Evolutionary conservation across 257 asterid species (phyloP).

Genomic region (Gentiana straminea): DNA sequence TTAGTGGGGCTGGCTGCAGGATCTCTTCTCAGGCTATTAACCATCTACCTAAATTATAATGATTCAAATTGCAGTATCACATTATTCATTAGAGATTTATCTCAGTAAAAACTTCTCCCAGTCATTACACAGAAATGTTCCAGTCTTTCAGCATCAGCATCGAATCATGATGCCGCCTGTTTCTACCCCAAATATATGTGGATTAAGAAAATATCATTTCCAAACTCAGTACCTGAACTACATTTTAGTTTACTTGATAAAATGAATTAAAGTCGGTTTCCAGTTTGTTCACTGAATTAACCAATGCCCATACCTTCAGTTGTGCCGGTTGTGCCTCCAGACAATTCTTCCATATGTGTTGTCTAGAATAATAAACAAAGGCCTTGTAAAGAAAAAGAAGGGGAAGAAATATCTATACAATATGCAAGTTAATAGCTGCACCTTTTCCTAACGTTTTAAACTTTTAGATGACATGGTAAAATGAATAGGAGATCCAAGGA

Average conservation of each 20-base stretch:
- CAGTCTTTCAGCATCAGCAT: background rate
- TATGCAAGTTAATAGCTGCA: background rate
- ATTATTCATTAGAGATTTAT: too few species aligned
- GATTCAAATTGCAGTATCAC: too few species aligned
- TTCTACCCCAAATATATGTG: background rate
- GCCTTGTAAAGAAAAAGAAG: background rate
- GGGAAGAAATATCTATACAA: background rate
- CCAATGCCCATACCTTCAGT: constrained; percentile 29
- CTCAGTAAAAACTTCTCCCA: too few species aligned
- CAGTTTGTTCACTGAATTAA: background rate
- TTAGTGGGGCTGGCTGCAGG: background rate
- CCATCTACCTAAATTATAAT: too few species aligned
- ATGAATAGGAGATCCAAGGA: too few species aligned
- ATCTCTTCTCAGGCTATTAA: too few species aligned
- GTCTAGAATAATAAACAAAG: constrained; percentile 18
- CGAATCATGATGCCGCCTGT: background rate
- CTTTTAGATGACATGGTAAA: too few species aligned
- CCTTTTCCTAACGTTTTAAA: too few species aligned
- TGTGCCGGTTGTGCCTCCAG: constrained; percentile 22
- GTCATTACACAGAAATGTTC: too few species aligned
- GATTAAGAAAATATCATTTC: background rate
- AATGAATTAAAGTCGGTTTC: background rate
- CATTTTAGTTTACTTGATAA: background rate
- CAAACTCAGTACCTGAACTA: background rate
- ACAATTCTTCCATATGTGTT: constrained; percentile 36